Evolutionary conservation across 2,329 filamentous ascomycete genomes (phyloP).

Genomic region (Capronia americana): DNA sequence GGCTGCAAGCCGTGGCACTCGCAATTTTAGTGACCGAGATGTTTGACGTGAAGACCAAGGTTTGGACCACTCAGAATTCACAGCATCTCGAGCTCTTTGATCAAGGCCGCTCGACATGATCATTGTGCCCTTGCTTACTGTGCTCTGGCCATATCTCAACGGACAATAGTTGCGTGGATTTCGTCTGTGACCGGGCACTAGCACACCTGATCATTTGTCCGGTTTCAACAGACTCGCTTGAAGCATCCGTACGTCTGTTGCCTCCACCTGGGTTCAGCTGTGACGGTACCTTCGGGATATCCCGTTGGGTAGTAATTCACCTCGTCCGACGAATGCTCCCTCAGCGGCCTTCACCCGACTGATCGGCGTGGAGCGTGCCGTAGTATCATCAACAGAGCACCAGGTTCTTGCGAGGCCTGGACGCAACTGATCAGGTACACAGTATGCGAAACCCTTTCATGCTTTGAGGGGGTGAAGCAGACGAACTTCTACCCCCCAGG

Average conservation of each 20-base stretch:
- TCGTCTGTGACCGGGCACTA: neutral
- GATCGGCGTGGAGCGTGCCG: neutral
- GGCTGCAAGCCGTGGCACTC: constrained; percentile 30
- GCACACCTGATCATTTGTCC: neutral
- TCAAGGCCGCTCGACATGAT: constrained; percentile 13
- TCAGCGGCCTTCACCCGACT: neutral
- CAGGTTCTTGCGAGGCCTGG: neutral
- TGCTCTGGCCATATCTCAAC: neutral
- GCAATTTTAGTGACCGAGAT: constrained; percentile 32
- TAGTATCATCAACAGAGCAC: neutral
- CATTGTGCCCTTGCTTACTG: constrained; percentile 2
- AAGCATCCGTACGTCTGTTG: neutral
- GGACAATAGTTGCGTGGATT: constrained; percentile 1
- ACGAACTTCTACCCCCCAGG: constrained; percentile 5
- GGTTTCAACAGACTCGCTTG: neutral
- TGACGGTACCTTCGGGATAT: neutral
- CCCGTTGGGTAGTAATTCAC: neutral
- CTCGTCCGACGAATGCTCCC: neutral
- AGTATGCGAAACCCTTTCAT: neutral
- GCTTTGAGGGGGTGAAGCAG: neutral
- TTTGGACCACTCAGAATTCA: constrained; percentile 23
- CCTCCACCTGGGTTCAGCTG: constrained; percentile 2
- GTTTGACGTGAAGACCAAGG: constrained; percentile 37
- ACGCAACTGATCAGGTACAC: neutral
- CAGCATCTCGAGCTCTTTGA: constrained; percentile 7